A percentile compares a stretch with the other conserved stretches of the same genome.
Conservation (phyloP, 2,329 filamentous ascomycete genomes). For the Pseudocercospora pini-densiflorae region DNA sequence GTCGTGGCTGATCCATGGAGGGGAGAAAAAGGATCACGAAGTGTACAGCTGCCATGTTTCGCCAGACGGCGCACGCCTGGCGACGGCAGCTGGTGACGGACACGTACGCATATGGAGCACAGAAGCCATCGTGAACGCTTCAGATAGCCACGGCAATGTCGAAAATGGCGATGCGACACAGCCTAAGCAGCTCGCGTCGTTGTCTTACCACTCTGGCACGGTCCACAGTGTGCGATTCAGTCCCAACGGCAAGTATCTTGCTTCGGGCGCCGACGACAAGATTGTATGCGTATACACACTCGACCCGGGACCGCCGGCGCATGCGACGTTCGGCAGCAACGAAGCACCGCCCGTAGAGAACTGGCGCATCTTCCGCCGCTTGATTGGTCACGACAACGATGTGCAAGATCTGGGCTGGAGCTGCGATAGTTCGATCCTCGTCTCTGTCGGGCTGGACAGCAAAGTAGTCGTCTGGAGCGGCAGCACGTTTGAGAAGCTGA, state of each 20-base stretch:
- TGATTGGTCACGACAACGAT: conserved; percentile 98
- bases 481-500: conserved; percentile 96
- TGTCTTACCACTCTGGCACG: conserved; percentile 97
- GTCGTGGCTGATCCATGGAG: conserved; percentile 92
- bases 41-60: conserved; percentile 99
- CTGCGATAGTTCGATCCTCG: conserved; percentile 89
- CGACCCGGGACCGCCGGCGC: conserved; percentile 77
- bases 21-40: conserved; percentile 97
- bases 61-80: conserved; percentile 87
- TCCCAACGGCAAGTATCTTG: conserved; percentile 90
- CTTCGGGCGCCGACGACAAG: conserved; percentile 97
- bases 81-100: conserved; percentile 95
- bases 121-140: conserved; percentile 84
- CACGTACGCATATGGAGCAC: conserved; percentile 98
- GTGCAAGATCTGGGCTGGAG: conserved; percentile 99
- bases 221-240: conserved; percentile 98
- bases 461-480: conserved; percentile 99
- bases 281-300: conserved; percentile 97
- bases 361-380: conserved; percentile 91
- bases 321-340: conserved; percentile 81
- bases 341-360: conserved; percentile 95
- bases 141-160: conserved; percentile 67
- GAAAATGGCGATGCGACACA: conserved; percentile 49
- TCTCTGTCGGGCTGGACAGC: conserved; percentile 94
- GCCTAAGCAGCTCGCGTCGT: conserved; percentile 92